phyloP scores from a whole-genome alignment of 2,329 filamentous ascomycete species.

The Colletotrichum tabaci region DNA sequence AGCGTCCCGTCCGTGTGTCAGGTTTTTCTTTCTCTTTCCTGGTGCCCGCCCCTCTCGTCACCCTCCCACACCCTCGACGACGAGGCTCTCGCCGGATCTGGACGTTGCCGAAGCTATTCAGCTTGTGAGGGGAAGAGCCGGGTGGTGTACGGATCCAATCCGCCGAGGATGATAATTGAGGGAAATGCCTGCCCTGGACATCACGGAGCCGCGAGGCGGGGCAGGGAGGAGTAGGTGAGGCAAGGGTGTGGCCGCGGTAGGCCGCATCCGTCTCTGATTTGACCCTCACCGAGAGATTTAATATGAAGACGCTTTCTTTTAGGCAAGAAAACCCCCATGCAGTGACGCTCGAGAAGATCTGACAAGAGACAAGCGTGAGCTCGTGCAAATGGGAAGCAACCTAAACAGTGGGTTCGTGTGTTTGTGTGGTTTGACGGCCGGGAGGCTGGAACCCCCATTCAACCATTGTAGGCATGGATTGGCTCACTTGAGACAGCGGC shows the following conservation, averaged over 20 bases:
- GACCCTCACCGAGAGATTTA: conserved; percentile 27
- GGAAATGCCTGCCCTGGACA: not conserved
- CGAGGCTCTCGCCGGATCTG: conserved; percentile 29
- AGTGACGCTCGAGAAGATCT: conserved; percentile 1
- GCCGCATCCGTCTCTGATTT: conserved; percentile 2
- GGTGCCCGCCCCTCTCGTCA: conserved; percentile 13
- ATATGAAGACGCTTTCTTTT: conserved; percentile 6
- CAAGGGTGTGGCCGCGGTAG: not conserved
- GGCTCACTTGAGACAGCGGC: conserved; percentile 20
- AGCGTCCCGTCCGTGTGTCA: conserved; percentile 18
- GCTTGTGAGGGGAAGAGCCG: not conserved
- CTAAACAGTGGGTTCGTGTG: conserved; percentile 24
- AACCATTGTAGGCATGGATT: conserved; percentile 32
- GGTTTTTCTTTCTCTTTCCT: not conserved
- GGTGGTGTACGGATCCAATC: not conserved
- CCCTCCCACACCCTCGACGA: not conserved
- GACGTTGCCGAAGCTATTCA: conserved; percentile 29
- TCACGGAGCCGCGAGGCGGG: conserved; percentile 24
- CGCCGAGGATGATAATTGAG: not conserved
- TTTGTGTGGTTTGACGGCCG: not conserved
- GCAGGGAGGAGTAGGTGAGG: not conserved
- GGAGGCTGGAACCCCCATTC: not conserved
- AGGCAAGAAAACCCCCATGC: conserved; percentile 2
- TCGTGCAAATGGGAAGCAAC: conserved; percentile 4
- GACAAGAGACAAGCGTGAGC: not conserved